Evolutionary conservation across 1,284 basidiomycete species (phyloP), one percentile per base, ranked within the genome.

Genomic region (Hortiboletus rubellus): DNA sequence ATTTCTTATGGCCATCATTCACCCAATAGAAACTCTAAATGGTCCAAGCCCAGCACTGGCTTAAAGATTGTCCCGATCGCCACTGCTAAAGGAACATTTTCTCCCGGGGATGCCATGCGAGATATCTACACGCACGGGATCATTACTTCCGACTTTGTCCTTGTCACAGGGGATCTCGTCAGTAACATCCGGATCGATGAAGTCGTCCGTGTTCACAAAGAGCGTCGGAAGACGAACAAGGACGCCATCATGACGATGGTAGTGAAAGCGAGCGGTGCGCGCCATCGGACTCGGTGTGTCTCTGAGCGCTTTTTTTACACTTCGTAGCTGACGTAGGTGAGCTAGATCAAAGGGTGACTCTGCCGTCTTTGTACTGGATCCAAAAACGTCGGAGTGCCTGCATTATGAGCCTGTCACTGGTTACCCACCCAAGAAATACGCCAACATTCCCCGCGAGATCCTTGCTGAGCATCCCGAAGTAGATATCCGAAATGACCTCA

Each of bases 161-260:
- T 99, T 62, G 91, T 98, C 60, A 91, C 90, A 70, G 94, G 93
- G 22, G 96, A 98, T 70, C 84, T 97, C 56, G 91, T 99, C 61
- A 95, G 94, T 76, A 98, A 94, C 72, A 83, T 98, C 65, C 86
- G 90, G 66, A 88, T 99, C 60, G 89, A 91, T 66, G 87, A 92
- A 64, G 92, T 96, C 59, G 91, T 98, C 46, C 81, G 87, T 46
- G 86, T 86, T 58, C 95, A 98, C 79, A 94, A 91, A 79, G 91
- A 92, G 72, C 81, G 96, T 36, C 81, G 94, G 58, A 89, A 89
- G 72, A 82, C 79, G 55, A 94, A 96, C 75, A 94, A 94, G 77
- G 91, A 97, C 69, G 87, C 90, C 54, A 96, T 97, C 70, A 97
- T 98, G 96, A 98, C 95, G 36, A 91, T 95, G 79, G 91, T 94